phyloP scores from a whole-genome alignment of 768 basidiomycete genomes.

The Russula brevipes region DNA sequence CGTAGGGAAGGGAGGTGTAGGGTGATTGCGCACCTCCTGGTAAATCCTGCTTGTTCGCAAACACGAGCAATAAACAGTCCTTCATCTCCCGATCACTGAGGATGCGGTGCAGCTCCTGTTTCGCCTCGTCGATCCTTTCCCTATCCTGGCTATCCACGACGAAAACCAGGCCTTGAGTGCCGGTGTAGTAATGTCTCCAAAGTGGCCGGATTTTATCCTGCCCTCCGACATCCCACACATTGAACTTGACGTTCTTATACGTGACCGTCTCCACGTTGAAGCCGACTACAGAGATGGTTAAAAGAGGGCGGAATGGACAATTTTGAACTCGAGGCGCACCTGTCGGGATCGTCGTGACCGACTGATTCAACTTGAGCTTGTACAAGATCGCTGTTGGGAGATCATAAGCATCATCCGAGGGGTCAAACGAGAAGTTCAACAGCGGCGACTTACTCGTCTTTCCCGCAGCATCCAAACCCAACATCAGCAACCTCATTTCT shows the following conservation, averaged over 20 bases:
- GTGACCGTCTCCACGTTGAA: conserved; percentile 99
- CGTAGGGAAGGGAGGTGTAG: not conserved
- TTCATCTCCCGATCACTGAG: conserved; percentile 97
- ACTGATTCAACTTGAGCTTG: conserved; percentile 98
- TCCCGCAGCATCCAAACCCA: conserved; percentile 95
- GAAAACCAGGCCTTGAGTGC: conserved; percentile 96
- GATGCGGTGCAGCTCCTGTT: conserved; percentile 92
- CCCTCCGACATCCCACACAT: conserved; percentile 97
- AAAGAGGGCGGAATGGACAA: not conserved
- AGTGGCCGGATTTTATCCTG: conserved; percentile 98
- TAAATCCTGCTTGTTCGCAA: conserved; percentile 98
- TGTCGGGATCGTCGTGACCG: conserved; percentile 97
- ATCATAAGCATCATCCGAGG: conserved; percentile 9
- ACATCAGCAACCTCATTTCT: conserved; percentile 97
- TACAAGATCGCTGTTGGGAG: conserved; percentile 80
- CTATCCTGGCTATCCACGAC: conserved; percentile 96
- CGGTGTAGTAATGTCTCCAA: conserved; percentile 99
- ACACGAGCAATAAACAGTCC: conserved; percentile 94
- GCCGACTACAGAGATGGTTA: conserved; percentile 54
- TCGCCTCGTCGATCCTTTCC: conserved; percentile 94
- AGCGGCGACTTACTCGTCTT: conserved; percentile 76
- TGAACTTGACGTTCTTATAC: conserved; percentile 97
- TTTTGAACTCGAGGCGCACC: conserved; percentile 41
- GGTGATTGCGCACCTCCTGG: conserved; percentile 67
- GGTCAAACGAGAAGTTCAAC: conserved; percentile 16